phyloP scores from a whole-genome alignment of 2,329 filamentous ascomycete species.

The Ophiocordyceps camponoti-leonardi region DNA sequence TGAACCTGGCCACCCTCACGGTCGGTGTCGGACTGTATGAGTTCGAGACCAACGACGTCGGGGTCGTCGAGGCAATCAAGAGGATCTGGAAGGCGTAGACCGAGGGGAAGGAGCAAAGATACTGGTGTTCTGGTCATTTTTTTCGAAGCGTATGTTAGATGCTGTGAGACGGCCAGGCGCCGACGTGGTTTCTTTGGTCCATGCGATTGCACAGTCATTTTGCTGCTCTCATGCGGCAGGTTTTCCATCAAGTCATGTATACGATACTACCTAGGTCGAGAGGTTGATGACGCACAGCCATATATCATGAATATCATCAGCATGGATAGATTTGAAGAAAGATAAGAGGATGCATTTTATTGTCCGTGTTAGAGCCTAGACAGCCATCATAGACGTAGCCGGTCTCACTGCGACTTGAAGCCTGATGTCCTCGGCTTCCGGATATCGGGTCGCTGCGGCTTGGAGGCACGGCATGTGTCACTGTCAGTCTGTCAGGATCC shows the following conservation, averaged over 20 bases:
- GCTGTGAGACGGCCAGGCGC: not conserved
- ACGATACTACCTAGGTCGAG: not conserved
- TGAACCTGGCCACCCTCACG: constrained; percentile 62
- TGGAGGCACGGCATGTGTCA: too few species aligned
- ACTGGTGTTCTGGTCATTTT: not conserved
- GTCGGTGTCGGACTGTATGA: constrained; percentile 87
- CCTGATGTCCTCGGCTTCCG: too few species aligned
- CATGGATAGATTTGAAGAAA: too few species aligned
- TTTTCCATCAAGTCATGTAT: not conserved
- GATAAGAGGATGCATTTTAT: too few species aligned
- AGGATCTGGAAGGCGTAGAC: constrained; percentile 69
- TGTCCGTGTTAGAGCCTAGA: too few species aligned
- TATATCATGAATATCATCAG: too few species aligned
- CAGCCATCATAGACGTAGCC: too few species aligned
- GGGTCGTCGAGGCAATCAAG: constrained; percentile 76
- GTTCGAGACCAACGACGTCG: constrained; percentile 97
- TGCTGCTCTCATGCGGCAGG: not conserved
- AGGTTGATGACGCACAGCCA: too few species aligned
- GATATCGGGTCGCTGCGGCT: too few species aligned
- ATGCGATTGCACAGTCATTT: not conserved
- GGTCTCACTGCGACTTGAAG: too few species aligned
- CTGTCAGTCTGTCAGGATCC: too few species aligned
- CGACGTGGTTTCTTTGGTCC: not conserved
- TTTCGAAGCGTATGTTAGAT: not conserved
- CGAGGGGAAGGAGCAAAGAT: constrained; percentile 1